Conservation (phyloP, 495 filamentous ascomycete genomes). For the Aspergillus hancockii region DNA sequence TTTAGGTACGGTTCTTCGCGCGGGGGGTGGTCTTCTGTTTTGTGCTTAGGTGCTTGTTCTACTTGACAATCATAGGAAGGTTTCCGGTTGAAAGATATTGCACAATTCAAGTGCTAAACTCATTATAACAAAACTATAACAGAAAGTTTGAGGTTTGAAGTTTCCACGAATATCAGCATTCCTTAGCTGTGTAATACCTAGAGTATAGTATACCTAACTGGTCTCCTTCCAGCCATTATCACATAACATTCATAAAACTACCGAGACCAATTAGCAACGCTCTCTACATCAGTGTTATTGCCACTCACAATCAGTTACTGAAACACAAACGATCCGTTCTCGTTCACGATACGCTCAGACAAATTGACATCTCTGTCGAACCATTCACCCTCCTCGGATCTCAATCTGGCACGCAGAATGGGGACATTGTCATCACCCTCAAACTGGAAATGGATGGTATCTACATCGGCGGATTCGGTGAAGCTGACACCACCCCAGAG, state of each 20-base stretch:
- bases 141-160: no score
- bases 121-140: no score
- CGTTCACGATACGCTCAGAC: slow-evolving; percentile 42
- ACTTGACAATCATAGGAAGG: no score
- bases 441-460: slow-evolving; percentile 34
- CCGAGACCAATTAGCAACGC: not conserved
- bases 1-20: not conserved
- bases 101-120: no score
- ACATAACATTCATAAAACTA: not conserved
- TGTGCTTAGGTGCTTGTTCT: not conserved
- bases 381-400: slow-evolving; percentile 25
- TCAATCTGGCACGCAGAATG: slow-evolving; percentile 38
- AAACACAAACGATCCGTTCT: slow-evolving; percentile 36
- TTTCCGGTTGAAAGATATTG: no score
- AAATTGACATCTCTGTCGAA: slow-evolving; percentile 41
- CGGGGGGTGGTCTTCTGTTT: not conserved
- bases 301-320: slow-evolving; percentile 11
- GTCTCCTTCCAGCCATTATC: not conserved
- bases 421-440: slow-evolving; percentile 44
- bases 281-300: not conserved
- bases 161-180: not conserved
- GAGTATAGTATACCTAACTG: not conserved
- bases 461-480: slow-evolving; percentile 29
- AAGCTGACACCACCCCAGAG: slow-evolving; percentile 47
- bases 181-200: not conserved